phyloP scores from a whole-genome alignment of 176 grass and related monocot genomes.

The Saccharum spontaneum region DNA sequence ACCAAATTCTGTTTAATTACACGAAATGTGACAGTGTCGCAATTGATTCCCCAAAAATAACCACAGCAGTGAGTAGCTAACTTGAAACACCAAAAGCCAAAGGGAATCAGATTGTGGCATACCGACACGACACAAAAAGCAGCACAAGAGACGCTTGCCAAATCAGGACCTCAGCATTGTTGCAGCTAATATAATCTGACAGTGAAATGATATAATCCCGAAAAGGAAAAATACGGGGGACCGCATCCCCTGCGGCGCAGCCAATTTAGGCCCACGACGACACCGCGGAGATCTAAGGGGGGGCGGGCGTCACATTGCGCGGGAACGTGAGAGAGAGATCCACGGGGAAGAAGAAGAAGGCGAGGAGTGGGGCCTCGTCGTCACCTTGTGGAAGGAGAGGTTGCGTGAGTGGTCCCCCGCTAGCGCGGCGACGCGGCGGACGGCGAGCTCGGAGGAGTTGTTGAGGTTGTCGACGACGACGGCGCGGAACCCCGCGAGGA shows the following conservation, averaged over 20 bases:
- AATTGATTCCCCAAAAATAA: not conserved
- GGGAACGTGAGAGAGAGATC: not conserved
- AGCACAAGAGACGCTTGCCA: not conserved
- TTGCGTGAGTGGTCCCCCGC: constrained; percentile 56
- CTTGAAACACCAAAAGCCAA: not conserved
- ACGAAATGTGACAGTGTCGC: no score
- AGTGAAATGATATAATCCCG: not conserved
- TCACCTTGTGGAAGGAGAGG: constrained; percentile 70
- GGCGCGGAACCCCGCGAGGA: constrained; percentile 61
- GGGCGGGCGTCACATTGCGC: not conserved
- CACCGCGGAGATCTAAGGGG: not conserved
- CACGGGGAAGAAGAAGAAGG: not conserved
- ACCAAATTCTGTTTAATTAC: not conserved
- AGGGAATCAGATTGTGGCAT: not conserved
- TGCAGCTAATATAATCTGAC: not conserved
- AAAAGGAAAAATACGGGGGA: not conserved
- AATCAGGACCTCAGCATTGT: not conserved
- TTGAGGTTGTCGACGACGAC: constrained; percentile 76
- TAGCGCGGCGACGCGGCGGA: constrained; percentile 63
- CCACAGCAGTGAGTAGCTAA: not conserved
- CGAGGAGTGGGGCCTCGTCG: no score
- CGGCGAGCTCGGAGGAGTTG: constrained; percentile 68
- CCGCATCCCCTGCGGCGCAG: not conserved
- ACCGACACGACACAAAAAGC: not conserved
- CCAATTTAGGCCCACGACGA: not conserved